These are phyloP conservation scores for Blastomyces gilchristii DNA, from an alignment of 2,329 filamentous ascomycete genomes.

Conservation along the genomic window DNA sequence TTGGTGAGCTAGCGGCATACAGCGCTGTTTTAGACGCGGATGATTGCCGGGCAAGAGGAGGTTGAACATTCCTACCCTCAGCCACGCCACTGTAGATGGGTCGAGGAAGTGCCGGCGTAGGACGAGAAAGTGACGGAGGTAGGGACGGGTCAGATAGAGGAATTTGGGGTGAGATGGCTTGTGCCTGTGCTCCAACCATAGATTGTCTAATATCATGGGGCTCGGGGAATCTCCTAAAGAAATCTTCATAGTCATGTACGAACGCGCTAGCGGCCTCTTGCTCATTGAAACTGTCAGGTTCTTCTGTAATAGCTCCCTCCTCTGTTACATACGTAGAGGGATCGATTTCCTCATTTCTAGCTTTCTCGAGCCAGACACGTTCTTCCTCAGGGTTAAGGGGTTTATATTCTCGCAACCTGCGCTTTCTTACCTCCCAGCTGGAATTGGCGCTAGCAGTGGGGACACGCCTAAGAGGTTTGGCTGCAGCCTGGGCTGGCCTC, in stretches of 20 bases:
- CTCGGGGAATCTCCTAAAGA: constrained; percentile 70
- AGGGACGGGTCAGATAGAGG: constrained; percentile 25
- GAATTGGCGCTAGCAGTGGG: constrained; percentile 43
- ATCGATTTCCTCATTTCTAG: constrained; percentile 55
- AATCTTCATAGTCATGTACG: constrained; percentile 68
- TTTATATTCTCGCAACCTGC: constrained; percentile 50
- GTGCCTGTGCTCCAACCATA: constrained; percentile 39
- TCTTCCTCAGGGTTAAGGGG: constrained; percentile 74
- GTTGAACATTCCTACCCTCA: constrained; percentile 45
- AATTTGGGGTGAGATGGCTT: constrained; percentile 23
- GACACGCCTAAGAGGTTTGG: constrained; percentile 43
- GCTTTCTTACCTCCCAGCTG: constrained; percentile 46
- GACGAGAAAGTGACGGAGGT: constrained; percentile 52
- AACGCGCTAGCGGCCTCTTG: constrained; percentile 43
- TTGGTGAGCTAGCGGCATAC: constrained; percentile 32
- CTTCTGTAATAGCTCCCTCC: constrained; percentile 31
- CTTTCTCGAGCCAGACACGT: constrained; percentile 65
- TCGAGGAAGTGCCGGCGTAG: constrained; percentile 56
- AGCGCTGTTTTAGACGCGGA: constrained; percentile 37
- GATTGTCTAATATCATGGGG: constrained; percentile 50
- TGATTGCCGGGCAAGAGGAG: constrained; percentile 35
- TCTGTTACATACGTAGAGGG: constrained; percentile 32
- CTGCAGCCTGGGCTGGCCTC: constrained; percentile 24
- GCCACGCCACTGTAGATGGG: constrained; percentile 74
- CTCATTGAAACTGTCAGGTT: constrained; percentile 36